Percentiles rank a stretch among this genome's conserved stretches.
phyloP scores from a whole-genome alignment of 345 rosid genomes.

The Hibiscus trionum region DNA sequence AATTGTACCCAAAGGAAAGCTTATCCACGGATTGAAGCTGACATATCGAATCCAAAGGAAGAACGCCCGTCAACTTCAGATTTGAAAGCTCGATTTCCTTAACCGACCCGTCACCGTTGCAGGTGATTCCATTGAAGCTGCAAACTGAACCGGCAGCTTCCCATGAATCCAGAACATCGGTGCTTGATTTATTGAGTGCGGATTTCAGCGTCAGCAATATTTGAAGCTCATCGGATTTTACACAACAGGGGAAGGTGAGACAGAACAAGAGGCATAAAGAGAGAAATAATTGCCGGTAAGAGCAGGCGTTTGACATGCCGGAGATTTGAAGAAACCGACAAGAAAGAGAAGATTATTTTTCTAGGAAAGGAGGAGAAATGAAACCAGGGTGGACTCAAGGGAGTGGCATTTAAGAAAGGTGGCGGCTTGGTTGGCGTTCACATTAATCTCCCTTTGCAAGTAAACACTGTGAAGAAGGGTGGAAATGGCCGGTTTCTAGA shows the following conservation, averaged over 20 bases:
- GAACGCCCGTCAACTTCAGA: slow-evolving; percentile 31
- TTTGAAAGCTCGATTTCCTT: slow-evolving; percentile 60
- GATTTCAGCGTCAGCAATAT: slow-evolving; percentile 41
- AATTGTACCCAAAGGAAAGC: slow-evolving; percentile 67
- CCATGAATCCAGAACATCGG: slow-evolving; percentile 48
- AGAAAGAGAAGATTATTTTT: background rate
- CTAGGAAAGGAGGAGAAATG: background rate
- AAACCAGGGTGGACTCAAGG: background rate
- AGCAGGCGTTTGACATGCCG: slow-evolving; percentile 24
- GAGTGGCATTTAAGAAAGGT: background rate
- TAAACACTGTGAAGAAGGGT: slow-evolving; percentile 1
- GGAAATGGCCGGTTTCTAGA: background rate
- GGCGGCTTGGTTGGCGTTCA: background rate
- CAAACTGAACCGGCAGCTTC: slow-evolving; percentile 23
- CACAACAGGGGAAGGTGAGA: slow-evolving; percentile 13
- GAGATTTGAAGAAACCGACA: slow-evolving; percentile 3
- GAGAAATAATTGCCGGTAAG: background rate
- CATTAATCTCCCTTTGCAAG: background rate
- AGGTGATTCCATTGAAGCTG: slow-evolving; percentile 57
- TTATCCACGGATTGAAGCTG: slow-evolving; percentile 45
- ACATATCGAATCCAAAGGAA: slow-evolving; percentile 52
- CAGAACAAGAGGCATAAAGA: slow-evolving; percentile 25
- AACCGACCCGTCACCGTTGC: slow-evolving; percentile 36
- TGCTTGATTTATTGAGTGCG: slow-evolving; percentile 24
- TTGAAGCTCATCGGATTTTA: slow-evolving; percentile 52